Conservation (phyloP, 345 rosid genomes). For the Camelina sativa region DNA sequence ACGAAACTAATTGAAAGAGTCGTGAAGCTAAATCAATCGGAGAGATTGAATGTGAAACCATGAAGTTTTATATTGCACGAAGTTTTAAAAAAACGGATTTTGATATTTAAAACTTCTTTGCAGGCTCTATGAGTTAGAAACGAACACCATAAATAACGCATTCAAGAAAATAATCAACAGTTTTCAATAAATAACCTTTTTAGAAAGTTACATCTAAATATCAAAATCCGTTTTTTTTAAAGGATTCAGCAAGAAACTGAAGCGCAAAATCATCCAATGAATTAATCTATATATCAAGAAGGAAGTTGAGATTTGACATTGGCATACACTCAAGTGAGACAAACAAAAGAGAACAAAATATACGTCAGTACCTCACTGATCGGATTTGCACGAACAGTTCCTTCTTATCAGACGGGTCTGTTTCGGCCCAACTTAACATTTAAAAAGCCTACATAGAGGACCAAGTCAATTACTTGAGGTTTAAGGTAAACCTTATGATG, state of each 20-base stretch:
- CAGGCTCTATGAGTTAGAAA: constrained; percentile 31
- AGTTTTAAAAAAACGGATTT: too few species aligned
- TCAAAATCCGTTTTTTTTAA: constrained; percentile 13
- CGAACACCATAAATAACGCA: constrained; percentile 10
- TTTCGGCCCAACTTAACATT: not conserved
- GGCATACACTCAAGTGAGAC: not conserved
- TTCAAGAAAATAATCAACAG: constrained; percentile 9
- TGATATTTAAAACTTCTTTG: constrained; percentile 23
- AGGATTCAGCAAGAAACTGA: constrained; percentile 27
- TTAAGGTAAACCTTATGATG: not conserved
- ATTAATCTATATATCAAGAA: not conserved
- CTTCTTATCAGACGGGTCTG: not conserved
- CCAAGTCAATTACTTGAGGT: not conserved
- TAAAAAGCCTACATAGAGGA: not conserved
- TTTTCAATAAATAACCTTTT: not conserved
- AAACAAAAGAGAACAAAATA: not conserved
- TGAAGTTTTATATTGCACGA: constrained; percentile 30
- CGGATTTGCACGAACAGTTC: too few species aligned
- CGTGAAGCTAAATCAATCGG: constrained; percentile 1
- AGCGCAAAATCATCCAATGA: not conserved
- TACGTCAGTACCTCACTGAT: too few species aligned
- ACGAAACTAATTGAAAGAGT: not conserved
- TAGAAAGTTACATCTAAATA: constrained; percentile 27
- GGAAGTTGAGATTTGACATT: not conserved
- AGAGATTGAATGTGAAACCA: constrained; percentile 13